phyloP scores from a whole-genome alignment of 768 basidiomycete genomes.

The Gelatoporia subvermispora region DNA sequence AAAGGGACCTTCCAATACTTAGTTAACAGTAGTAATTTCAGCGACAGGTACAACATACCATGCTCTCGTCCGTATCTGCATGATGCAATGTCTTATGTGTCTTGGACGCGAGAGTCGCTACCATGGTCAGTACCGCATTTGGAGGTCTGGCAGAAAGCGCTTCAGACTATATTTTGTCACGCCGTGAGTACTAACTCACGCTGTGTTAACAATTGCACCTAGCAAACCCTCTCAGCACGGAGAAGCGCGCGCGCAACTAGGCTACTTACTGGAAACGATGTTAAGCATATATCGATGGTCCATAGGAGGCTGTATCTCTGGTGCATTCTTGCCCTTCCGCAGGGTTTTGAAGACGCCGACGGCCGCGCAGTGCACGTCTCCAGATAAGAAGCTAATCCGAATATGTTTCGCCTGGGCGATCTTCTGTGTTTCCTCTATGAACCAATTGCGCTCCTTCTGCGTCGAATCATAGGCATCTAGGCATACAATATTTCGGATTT shows the following conservation, averaged over 20 bases:
- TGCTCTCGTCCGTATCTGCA: constrained; percentile 79
- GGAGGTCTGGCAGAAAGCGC: constrained; percentile 47
- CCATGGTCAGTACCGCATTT: constrained; percentile 67
- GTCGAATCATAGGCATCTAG: neutral
- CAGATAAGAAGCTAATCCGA: constrained; percentile 82
- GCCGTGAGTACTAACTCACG: constrained; percentile 48
- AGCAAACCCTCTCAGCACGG: neutral
- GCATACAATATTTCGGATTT: neutral
- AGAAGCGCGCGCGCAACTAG: neutral
- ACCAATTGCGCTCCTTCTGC: constrained; percentile 87
- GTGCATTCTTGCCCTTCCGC: constrained; percentile 40
- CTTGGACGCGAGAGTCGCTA: constrained; percentile 74
- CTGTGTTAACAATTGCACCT: constrained; percentile 96
- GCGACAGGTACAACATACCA: constrained; percentile 41
- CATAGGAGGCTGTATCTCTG: constrained; percentile 42
- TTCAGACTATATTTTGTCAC: neutral
- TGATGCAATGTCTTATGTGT: constrained; percentile 83
- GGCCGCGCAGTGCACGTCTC: constrained; percentile 92
- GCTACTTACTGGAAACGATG: constrained; percentile 63
- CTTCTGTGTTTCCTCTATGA: constrained; percentile 74
- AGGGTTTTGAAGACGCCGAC: constrained; percentile 76
- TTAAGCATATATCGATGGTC: constrained; percentile 93
- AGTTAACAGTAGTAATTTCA: neutral
- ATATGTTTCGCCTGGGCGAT: constrained; percentile 58
- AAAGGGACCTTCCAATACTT: constrained; percentile 54